A percentile compares a stretch with the other conserved stretches of the same genome.
phyloP scores from a whole-genome alignment of 2,329 filamentous ascomycete genomes.

The Ustulina deusta region DNA sequence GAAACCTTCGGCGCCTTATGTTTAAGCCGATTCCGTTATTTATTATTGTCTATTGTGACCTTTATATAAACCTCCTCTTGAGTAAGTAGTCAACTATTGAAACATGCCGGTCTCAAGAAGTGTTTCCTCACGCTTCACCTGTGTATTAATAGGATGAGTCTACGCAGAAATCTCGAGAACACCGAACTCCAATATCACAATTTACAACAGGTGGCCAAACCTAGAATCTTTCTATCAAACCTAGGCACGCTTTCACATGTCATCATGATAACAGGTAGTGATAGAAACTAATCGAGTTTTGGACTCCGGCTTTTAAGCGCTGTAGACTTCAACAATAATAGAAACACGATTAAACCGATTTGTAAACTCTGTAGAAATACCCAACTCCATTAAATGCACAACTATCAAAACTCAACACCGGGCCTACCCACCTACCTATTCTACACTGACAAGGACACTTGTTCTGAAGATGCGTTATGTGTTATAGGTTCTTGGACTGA shows the following conservation, averaged over 20 bases:
- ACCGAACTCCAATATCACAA: too few species aligned
- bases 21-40: too few species aligned
- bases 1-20: too few species aligned
- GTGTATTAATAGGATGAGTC: not conserved
- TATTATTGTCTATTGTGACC: too few species aligned
- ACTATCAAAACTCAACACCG: constrained; percentile 24
- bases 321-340: not conserved
- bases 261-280: not conserved
- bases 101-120: not conserved
- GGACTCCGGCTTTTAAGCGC: too few species aligned
- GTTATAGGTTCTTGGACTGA: constrained; percentile 71
- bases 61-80: too few species aligned
- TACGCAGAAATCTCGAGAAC: not conserved
- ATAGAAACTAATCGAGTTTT: too few species aligned
- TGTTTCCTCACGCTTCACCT: not conserved
- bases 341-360: constrained; percentile 10
- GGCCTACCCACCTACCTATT: constrained; percentile 28
- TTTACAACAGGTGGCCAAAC: too few species aligned
- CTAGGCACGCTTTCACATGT: not conserved
- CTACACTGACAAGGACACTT: constrained; percentile 38
- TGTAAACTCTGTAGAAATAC: constrained; percentile 23
- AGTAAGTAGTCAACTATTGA: not conserved
- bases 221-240: too few species aligned
- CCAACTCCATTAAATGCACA: constrained; percentile 39
- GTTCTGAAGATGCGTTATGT: constrained; percentile 47